Base-by-base conservation (phyloP, 805 yeast species). In the Citeromyces matritensis region DNA sequence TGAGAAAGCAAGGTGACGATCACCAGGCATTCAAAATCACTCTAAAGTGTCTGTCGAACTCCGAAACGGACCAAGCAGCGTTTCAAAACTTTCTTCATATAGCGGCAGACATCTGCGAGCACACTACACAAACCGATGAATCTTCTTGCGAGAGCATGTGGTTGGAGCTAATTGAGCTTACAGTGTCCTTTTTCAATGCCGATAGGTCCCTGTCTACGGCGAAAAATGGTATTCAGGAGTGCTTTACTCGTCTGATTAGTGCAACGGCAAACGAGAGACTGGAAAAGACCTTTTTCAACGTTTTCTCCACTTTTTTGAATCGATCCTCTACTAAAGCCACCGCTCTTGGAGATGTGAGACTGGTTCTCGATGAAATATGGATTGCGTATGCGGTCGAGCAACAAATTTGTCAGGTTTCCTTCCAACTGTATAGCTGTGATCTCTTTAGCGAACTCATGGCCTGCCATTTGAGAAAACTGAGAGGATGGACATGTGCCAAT, bases 321-420 rank as follows among this genome's bases (percentile, higher is more conserved):
- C 49, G 66, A 3, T 58, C 75, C 2, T 47, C 62, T 1, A 60
- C 63, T 3, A 53, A 60, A 12, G 45, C 63, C 17, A 65, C 79
- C 5, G 69, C 72, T 6, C 44, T 78, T 4, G 67, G 73, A 0
- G 76, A 77, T 39, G 64, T 81, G 10, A 57, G 74, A 26, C 60
- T 62, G 2, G 64, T 80, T 11, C 49, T 84, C 14, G 60, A 60
- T 15, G 84, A 80, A 37, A 65, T 81, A 2, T 73, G 73, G 35
- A 48, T 69, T 3, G 71, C 85, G 0, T 78, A 73, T 41, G 56
- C 69, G 9, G 69, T 77, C 39, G 93, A 83, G 39, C 65, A 63
- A 35, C 64, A 64, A 25, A 63, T 78, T 36, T 55, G 73, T 12
- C 47, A 52, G 10, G 54, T 71, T 5, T 60, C 76, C 7, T 55